A percentile compares a stretch with the other conserved stretches of the same genome.
phyloP scores from a whole-genome alignment of 2,329 filamentous ascomycete species.

The Exophiala xenobiotica region DNA sequence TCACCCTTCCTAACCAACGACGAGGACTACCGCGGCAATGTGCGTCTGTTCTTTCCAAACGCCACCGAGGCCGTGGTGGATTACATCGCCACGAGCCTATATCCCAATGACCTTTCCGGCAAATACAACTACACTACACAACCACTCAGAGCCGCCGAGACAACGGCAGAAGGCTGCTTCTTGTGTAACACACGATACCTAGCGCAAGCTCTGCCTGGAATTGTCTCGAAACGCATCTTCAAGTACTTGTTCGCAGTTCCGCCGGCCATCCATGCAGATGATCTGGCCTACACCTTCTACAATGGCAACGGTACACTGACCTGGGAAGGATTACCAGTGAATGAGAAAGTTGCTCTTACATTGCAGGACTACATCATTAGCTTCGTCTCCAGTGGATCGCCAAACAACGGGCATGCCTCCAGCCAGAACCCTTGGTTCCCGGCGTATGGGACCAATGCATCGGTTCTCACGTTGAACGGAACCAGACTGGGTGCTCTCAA shows the following conservation, averaged over 20 bases:
- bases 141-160: slow-evolving; percentile 42
- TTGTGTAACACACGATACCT: slow-evolving; percentile 56
- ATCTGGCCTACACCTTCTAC: slow-evolving; percentile 55
- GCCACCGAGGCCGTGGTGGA: slow-evolving; percentile 35
- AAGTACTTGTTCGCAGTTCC: slow-evolving; percentile 54
- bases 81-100: slow-evolving; percentile 49
- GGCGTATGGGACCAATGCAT: slow-evolving; percentile 47
- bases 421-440: slow-evolving; percentile 40
- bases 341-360: slow-evolving; percentile 34
- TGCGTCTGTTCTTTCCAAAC: slow-evolving; percentile 31
- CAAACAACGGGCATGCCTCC: slow-evolving; percentile 24
- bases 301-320: slow-evolving; percentile 37
- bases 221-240: slow-evolving; percentile 44
- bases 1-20: slow-evolving; percentile 35
- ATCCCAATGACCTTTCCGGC: slow-evolving; percentile 52
- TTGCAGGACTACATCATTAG: slow-evolving; percentile 41
- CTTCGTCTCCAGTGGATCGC: slow-evolving; percentile 36
- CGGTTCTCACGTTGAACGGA: slow-evolving; percentile 45
- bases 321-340: slow-evolving; percentile 34
- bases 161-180: slow-evolving; percentile 47
- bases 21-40: slow-evolving; percentile 25
- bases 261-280: slow-evolving; percentile 54
- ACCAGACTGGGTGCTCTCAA: slow-evolving; percentile 40
- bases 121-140: slow-evolving; percentile 47
- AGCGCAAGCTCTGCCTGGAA: slow-evolving; percentile 48